Percentiles rank a stretch among this genome's conserved stretches.
These are phyloP conservation scores for Paramecium caudatum DNA, from an alignment of 73 alveolate species.

Conservation along the genomic window DNA sequence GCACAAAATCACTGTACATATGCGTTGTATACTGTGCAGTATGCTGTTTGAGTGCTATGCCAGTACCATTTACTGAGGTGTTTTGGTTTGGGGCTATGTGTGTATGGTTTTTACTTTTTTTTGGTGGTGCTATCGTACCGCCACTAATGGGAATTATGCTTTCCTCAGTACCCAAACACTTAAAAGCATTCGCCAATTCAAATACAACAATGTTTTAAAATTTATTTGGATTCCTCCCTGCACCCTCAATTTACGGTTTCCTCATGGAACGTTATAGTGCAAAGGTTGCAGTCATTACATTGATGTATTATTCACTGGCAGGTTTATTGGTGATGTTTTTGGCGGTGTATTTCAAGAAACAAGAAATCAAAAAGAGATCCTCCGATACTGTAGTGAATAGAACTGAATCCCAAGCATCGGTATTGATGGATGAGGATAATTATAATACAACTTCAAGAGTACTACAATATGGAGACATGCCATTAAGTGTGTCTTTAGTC, in stretches of 20 bases:
- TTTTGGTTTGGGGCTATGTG: conserved; percentile 77
- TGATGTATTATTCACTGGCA: conserved; percentile 67
- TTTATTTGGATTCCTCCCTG: conserved; percentile 95
- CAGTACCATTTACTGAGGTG: conserved; percentile 84
- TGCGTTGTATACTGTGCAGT: conserved; percentile 82
- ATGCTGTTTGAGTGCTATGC: conserved; percentile 81
- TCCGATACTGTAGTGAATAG: not conserved
- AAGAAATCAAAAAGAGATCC: not conserved
- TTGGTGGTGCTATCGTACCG: conserved; percentile 96
- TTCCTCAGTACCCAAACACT: conserved; percentile 82
- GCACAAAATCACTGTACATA: conserved; percentile 83
- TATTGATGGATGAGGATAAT: conserved; percentile 6
- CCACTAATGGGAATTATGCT: conserved; percentile 93
- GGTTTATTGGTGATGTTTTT: conserved; percentile 67
- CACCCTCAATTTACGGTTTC: conserved; percentile 95
- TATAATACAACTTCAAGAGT: conserved; percentile 36
- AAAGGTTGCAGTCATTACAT: conserved; percentile 78
- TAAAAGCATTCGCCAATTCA: conserved; percentile 94
- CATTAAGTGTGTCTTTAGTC: not conserved
- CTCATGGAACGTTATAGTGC: conserved; percentile 69
- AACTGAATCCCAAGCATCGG: conserved; percentile 9
- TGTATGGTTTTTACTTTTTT: conserved; percentile 90
- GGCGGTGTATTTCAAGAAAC: not conserved
- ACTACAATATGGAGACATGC: conserved; percentile 23
- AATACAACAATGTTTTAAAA: conserved; percentile 89